Evolutionary conservation across 176 grass and related monocot genomes (phyloP), one percentile per base, ranked within the genome.

Genomic region (Ananas comosus): DNA sequence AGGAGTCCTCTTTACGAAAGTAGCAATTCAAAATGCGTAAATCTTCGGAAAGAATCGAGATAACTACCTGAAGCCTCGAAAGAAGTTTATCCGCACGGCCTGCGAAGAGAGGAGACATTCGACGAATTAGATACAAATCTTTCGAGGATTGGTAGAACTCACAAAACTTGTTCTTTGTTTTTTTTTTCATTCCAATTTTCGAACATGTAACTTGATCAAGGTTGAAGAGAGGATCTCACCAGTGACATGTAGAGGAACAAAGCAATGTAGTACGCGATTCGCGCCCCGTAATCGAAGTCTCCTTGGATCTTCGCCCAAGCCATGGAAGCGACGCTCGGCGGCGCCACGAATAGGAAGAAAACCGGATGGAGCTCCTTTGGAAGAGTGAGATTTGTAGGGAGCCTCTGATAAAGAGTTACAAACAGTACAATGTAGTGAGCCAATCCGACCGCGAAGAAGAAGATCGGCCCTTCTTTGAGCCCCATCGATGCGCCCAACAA

Each of bases 291-390:
- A 75, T 86, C 87, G 73, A 99, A 99, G 2, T 88, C 33, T 33
- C 82, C 89, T 53, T 51, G 63, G 57, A 99, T 99, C 80, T 80
- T 93, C 64, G 94, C 94, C 94, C 89, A 99, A 3, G 94, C 84
- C 86, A 90, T 83, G 78, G 80, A 99, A 42, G 80, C 94, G 9
- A 93, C 82, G 73, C 94, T 97, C 2, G 94, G 89, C 1, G 84
- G 69, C 14, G 94, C 94, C 14, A 97, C 87, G 78, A 97, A 97
- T 51, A 97, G 84, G 89, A 97, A 97, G 85, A 93, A 97, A 2
- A 97, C 89, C 5, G 94, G 94, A 57, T 97, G 94, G 63, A 97
- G 87, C 76, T 97, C 94, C 81, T 88, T 97, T 11, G 94, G 94
- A 12, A 97, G 84, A 25, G 89, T 88, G 50, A 82, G 57, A 73